These are phyloP conservation scores for Babesia bigemina DNA, from an alignment of 169 alveolate species.

Conservation along the genomic window DNA sequence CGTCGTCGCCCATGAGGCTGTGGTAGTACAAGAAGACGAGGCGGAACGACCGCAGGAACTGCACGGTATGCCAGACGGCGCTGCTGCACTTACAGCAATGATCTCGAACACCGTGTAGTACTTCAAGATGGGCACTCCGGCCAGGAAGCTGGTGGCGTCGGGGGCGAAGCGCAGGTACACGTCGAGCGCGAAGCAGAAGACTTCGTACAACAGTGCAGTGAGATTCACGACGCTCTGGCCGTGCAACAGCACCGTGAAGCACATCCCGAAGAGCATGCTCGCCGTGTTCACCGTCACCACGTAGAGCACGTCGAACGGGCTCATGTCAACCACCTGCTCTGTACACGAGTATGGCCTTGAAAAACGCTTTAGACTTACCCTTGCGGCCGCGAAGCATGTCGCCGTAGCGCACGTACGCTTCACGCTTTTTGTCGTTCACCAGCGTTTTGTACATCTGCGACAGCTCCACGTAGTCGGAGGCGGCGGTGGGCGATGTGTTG, in stretches of 20 bases:
- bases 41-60: slow-evolving; percentile 52
- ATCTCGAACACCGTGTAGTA: slow-evolving; percentile 52
- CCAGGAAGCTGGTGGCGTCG: slow-evolving; percentile 16
- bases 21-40: slow-evolving; percentile 51
- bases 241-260: slow-evolving; percentile 24
- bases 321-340: slow-evolving; percentile 30
- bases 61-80: not conserved
- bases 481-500: slow-evolving; percentile 36
- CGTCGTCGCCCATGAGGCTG: slow-evolving; percentile 21
- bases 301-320: slow-evolving; percentile 42
- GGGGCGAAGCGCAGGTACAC: slow-evolving; percentile 51
- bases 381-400: slow-evolving; percentile 25
- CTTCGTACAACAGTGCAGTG: slow-evolving; percentile 38
- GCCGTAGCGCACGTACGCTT: slow-evolving; percentile 39
- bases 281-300: slow-evolving; percentile 40
- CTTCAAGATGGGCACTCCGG: slow-evolving; percentile 43
- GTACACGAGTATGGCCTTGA: not conserved
- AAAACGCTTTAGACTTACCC: slow-evolving; percentile 12
- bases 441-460: slow-evolving; percentile 43
- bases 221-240: slow-evolving; percentile 29
- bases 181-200: slow-evolving; percentile 49
- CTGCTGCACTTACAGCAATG: slow-evolving; percentile 14
- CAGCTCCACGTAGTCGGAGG: slow-evolving; percentile 31
- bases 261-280: slow-evolving; percentile 25
- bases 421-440: slow-evolving; percentile 26